Evolutionary conservation across 1,139 yeast species (phyloP), one percentile per base, ranked within the genome.

Genomic region (Debaryomycetaceae sp.): DNA sequence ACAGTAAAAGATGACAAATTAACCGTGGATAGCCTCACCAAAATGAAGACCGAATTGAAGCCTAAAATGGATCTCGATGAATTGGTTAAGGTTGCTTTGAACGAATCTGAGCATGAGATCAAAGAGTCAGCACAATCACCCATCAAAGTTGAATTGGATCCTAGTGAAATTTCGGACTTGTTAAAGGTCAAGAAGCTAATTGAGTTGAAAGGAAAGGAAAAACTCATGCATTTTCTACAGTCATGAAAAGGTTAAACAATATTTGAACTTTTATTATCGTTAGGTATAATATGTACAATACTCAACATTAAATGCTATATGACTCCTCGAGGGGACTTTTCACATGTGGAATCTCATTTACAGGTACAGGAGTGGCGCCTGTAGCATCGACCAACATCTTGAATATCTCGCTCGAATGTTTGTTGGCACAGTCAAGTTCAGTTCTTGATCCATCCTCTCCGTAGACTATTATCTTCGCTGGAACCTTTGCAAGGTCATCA

Each of bases 151-250:
- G 34, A 43, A 43, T 24, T 56, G 45, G 42, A 42, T 39, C 45
- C 50, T 53, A 61, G 62, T 1, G 90, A 84, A 55, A 45, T 78
- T 1, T 60, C 65, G 3, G 87, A 85, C 45, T 65, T 88, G 33
- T 53, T 72, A 35, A 69, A 78, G 17, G 76, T 90, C 44, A 84
- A 82, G 57, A 69, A 71, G 51, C 66, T 90, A 45, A 75, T 91
- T 61, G 75, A 80, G 48, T 48, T 76, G 38, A 90, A 87, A 62
- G 96, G 96, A 1, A 78, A 77, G 52, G 87, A 83, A 5, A 78
- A 79, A 38, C 62, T 91, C 43, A 45, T 88, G 52, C 63, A 77
- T 38, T 87, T 87, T 60, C 69, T 87, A 49, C 69, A 56, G 37
- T 52, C 56, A 37, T 52, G 36, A 35, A 37, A n/a, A 20, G 20